Evolutionary conservation across 257 asterid species (phyloP).

Genomic region (Solanum chmielewskii): DNA sequence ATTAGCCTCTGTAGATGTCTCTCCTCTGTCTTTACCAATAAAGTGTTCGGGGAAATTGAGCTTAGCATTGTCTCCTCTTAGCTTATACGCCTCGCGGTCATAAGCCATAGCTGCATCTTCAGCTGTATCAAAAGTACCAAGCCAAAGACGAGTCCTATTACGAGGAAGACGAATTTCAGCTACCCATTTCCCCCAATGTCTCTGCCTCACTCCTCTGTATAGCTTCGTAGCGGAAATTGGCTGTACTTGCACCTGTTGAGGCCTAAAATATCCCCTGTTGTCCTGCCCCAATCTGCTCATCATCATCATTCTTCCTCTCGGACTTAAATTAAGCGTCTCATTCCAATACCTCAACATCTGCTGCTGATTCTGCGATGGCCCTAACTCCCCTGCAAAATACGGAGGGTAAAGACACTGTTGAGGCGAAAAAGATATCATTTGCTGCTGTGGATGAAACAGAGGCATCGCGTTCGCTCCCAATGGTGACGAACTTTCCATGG

Average conservation of each 20-base stretch:
- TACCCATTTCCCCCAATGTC: constrained; percentile 99
- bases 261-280: constrained; percentile 18
- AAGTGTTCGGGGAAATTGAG: constrained; percentile 80
- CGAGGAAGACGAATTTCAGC: constrained; percentile 92
- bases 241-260: constrained; percentile 5
- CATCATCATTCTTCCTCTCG: constrained; percentile 74
- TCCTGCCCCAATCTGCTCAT: constrained; percentile 38
- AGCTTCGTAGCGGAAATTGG: constrained; percentile 54
- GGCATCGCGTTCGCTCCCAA: constrained; percentile 14
- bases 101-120: constrained; percentile 94
- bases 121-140: constrained; percentile 86
- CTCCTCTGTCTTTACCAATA: constrained; percentile 31
- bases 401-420: constrained; percentile 41
- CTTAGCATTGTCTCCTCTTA: constrained; percentile 77
- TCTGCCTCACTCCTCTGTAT: constrained; percentile 85
- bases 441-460: constrained; percentile 22
- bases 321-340: constrained; percentile 63
- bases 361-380: constrained; percentile 27
- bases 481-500: constrained; percentile 9
- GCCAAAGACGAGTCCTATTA: constrained; percentile 90
- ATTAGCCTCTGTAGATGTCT: background rate
- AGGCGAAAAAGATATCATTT: constrained; percentile 75
- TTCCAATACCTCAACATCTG: constrained; percentile 62
- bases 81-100: constrained; percentile 79
- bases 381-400: constrained; percentile 41